Evolutionary conservation across 768 basidiomycete species (phyloP).

Genomic region (Panellus pusillus): DNA sequence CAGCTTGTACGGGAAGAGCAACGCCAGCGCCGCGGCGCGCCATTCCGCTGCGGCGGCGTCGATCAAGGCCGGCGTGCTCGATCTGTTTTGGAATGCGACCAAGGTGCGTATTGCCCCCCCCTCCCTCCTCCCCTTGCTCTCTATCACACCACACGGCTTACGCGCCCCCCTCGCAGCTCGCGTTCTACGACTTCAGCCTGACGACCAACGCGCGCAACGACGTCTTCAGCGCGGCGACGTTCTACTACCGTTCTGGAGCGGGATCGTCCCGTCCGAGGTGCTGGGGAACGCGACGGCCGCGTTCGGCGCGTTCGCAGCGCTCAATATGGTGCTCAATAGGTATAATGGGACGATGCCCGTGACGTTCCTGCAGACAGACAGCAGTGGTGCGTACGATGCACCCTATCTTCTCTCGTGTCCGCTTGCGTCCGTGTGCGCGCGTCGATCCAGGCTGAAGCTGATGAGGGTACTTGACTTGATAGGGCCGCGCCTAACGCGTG

Average conservation of each 20-base stretch:
- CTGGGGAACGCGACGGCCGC: conserved; percentile 55
- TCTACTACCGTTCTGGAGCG: conserved; percentile 87
- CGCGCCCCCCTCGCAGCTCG: no score
- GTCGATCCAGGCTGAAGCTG: no score
- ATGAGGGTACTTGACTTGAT: no score
- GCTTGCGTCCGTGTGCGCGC: no score
- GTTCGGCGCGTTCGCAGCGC: conserved; percentile 68
- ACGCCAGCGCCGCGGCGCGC: conserved; percentile 40
- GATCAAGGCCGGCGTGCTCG: conserved; percentile 72
- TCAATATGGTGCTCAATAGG: conserved; percentile 77
- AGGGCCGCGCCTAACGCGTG: conserved; percentile 89
- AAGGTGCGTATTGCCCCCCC: no score
- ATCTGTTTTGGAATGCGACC: conserved; percentile 80
- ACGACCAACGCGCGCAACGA: conserved; percentile 62
- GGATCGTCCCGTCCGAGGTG: conserved; percentile 77
- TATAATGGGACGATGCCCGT: conserved; percentile 88
- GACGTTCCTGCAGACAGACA: conserved; percentile 73
- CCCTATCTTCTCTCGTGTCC: no score
- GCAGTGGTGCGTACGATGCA: conserved; percentile 77
- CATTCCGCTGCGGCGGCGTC: conserved; percentile 59
- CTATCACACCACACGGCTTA: no score
- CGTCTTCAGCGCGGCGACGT: conserved; percentile 73
- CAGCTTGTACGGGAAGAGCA: conserved; percentile 54
- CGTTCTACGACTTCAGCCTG: conserved; percentile 90
- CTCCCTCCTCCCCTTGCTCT: no score